Base-by-base conservation (phyloP, 345 rosid genomes). In the Cardamine chenopodiifolia region DNA sequence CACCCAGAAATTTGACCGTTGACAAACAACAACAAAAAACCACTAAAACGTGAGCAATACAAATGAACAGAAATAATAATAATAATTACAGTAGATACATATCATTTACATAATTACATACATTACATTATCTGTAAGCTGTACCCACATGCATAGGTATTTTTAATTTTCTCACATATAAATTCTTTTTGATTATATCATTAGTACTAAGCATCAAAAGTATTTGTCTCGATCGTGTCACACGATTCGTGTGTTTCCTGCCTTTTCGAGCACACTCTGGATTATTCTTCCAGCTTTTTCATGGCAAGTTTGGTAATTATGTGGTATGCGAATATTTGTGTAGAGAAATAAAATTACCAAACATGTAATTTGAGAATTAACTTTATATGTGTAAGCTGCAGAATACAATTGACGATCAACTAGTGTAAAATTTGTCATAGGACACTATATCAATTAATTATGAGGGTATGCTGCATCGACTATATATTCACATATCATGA, bases 141-240 rank as follows among this genome's bases (percentile, higher is more conserved):
- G 49, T 66, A 66, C 29, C 29, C 40, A 56, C 50, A 65, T 56
- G 32, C 15, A 66, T 29, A 9, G 5, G 59, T 66, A 15, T 19
- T 8, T 23, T 4, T 7, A 14, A 20, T 14, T 52, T 22, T 34
- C 26, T 1, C n/a, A 34, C 0, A 65, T 64, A 54, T 39, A 62
- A 1, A 4, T 40, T 40, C 6, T 13, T 13, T 13, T 62, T 62
- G 10, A 20, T 29, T 25, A 13, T 62, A 52, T 39, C 6, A 72
- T 29, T 10, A 14, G 63, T n/a, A n/a, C 3, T 63, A 54, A 42
- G 48, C 8, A 6, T 42, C 15, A 42, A 42, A 73, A 64, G 45
- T 72, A 42, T 52, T 28, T 55, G 77, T 73, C 71, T 64, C 28
- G 31, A 73, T 64, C 65, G 47, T 32, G 37, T 20, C 57, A 73